Percentiles rank a stretch among this genome's conserved stretches.
These are phyloP conservation scores for Rugonectria rugulosa DNA, from an alignment of 2,329 filamentous ascomycete species.

Conservation along the genomic window DNA sequence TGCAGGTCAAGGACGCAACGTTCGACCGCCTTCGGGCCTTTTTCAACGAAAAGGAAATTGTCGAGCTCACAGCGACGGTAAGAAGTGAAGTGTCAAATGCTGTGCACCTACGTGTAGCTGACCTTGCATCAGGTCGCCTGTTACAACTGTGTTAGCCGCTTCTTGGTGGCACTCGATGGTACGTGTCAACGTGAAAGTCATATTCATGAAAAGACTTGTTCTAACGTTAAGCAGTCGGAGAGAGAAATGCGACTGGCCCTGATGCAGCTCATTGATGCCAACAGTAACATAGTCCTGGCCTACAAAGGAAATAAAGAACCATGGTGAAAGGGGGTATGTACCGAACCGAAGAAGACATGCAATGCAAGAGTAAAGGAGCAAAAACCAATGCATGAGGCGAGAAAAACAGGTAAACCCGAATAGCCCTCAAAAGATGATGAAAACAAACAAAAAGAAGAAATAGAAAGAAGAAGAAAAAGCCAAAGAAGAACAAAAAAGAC, in stretches of 20 bases:
- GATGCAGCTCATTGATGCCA: slow-evolving; percentile 47
- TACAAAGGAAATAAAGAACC: slow-evolving; percentile 7
- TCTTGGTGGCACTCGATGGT: slow-evolving; percentile 83
- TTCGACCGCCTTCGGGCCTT: slow-evolving; percentile 68
- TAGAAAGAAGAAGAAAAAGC: slow-evolving; percentile 14
- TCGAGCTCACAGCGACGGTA: slow-evolving; percentile 82
- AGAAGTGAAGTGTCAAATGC: slow-evolving; percentile 31
- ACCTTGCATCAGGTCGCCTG: slow-evolving; percentile 61
- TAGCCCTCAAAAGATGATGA: too few relatives aligned
- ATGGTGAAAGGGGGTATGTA: slow-evolving; percentile 21
- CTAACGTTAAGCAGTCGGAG: slow-evolving; percentile 57
- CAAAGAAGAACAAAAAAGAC: slow-evolving; percentile 17
- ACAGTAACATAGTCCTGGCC: slow-evolving; percentile 6
- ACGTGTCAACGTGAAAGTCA: slow-evolving; percentile 40
- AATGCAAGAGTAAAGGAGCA: not conserved
- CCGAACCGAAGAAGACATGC: slow-evolving; percentile 13
- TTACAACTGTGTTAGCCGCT: slow-evolving; percentile 87
- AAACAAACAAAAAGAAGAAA: slow-evolving; percentile 8
- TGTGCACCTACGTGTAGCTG: slow-evolving; percentile 21
- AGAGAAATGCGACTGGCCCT: slow-evolving; percentile 62
- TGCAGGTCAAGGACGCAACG: slow-evolving; percentile 72
- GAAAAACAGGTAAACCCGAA: too few relatives aligned
- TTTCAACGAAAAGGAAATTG: slow-evolving; percentile 76
- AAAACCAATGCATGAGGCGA: slow-evolving; percentile 2
- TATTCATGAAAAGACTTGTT: slow-evolving; percentile 18